These are phyloP conservation scores for Neonectria ditissima DNA, from an alignment of 2,329 filamentous ascomycete species.

Conservation along the genomic window DNA sequence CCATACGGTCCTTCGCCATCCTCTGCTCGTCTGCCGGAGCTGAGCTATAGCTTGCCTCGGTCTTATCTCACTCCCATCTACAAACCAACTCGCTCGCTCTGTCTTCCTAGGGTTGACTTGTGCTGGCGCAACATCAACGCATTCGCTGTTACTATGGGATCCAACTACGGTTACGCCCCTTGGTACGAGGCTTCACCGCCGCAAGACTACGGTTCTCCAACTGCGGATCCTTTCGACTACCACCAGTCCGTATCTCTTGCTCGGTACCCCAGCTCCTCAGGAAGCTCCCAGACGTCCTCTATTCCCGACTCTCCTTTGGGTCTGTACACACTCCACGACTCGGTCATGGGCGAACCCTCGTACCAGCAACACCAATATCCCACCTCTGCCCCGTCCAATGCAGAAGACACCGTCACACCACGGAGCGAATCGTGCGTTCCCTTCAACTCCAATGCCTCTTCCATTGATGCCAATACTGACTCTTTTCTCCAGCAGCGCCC, in stretches of 20 bases:
- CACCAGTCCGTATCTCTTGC: conserved; percentile 45
- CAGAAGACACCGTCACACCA: conserved; percentile 19
- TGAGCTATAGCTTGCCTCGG: conserved; percentile 7
- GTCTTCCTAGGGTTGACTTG: conserved; percentile 17
- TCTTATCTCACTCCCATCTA: not conserved
- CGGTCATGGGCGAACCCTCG: conserved; percentile 23
- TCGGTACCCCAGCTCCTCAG: conserved; percentile 47
- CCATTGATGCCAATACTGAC: conserved; percentile 11
- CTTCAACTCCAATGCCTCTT: not conserved
- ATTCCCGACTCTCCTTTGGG: conserved; percentile 45
- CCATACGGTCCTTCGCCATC: conserved; percentile 3
- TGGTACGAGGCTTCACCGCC: conserved; percentile 35
- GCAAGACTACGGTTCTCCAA: conserved; percentile 37
- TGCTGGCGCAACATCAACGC: conserved; percentile 18
- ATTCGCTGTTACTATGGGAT: conserved; percentile 28
- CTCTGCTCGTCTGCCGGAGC: conserved; percentile 1
- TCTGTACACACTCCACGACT: conserved; percentile 35
- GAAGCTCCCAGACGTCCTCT: conserved; percentile 44
- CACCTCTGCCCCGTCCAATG: conserved; percentile 6
- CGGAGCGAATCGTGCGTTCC: conserved; percentile 33
- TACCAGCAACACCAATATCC: conserved; percentile 34
- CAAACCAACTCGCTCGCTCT: not conserved
- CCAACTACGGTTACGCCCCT: conserved; percentile 30
- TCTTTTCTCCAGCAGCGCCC: conserved; percentile 17
- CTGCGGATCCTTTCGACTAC: conserved; percentile 31